Base-by-base conservation (phyloP, 768 basidiomycete species). In the Nidularia sp. region DNA sequence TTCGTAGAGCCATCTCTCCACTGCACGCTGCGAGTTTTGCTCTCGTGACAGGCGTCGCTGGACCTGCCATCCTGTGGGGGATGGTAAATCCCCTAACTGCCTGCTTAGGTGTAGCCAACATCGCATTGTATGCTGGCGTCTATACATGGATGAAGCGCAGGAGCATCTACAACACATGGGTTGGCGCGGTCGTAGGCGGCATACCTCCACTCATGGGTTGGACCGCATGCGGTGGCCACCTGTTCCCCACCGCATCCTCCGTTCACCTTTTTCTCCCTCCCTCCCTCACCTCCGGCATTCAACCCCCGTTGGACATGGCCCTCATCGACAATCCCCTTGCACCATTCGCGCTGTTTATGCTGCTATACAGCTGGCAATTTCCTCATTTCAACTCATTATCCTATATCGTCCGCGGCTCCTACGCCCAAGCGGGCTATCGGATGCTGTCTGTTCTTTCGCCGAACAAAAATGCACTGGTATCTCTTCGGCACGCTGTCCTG, bases 201-300 rank as follows among this genome's bases (percentile, higher is more conserved):
- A 75, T 98, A 4, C 97, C 97, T 5, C 94, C 96, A 2, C 70
- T 99, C 48, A 98, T 99, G 90, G 97, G 97, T 41, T 99, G 97
- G 97, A 86, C 96, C 5, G 97, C 97, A 1, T 91, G 90, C 53
- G 95, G 94, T 1, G 92, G 90, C 18, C 73, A 79, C 12, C 66
- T 96, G 6, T 70, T 90, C 54, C 90, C 90, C 0, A 76, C 79
- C n/a, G 53, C 79, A 0, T 67, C 76, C 31, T 83, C 88, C 0
- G 54, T 85, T 46, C 68, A 78, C 25, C 61, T 81, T 34, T 86
- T 83, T 66, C 78, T 86, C 49, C 88, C 87, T 2, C 66, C 82
- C 1, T 81, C 84, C 64, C 67, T 88, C 31, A 66, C 76, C 34
- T 61, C 71, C 31, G 50, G 60, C 22, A 55, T 69, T 39, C 54